Conservation (phyloP, 1,284 basidiomycete genomes). For the Leccinum huronense region DNA sequence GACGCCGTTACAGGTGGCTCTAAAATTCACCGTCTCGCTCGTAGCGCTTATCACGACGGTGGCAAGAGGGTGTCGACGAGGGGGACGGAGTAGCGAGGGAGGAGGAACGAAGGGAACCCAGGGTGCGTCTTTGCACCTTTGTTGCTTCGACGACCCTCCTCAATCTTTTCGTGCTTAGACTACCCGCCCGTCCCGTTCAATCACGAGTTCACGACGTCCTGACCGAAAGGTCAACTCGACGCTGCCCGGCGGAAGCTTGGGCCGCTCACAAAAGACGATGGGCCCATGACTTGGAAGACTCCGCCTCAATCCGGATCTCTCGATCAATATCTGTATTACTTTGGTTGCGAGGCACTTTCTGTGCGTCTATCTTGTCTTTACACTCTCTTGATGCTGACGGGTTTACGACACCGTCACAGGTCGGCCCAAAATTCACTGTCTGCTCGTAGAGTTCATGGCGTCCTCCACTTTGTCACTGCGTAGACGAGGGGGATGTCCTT, state of each 20-base stretch:
- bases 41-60: no score
- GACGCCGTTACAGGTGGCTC: slow-evolving; percentile 24
- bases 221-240: neutral
- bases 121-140: slow-evolving; percentile 38
- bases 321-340: no score
- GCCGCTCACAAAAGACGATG: no score
- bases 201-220: neutral
- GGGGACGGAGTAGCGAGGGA: slow-evolving; percentile 56
- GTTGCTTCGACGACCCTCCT: neutral
- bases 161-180: slow-evolving; percentile 38
- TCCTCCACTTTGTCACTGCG: neutral
- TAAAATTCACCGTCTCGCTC: no score
- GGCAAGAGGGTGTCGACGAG: slow-evolving; percentile 45
- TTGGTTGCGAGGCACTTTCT: no score
- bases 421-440: no score
- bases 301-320: neutral
- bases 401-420: slow-evolving; percentile 28
- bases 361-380: no score
- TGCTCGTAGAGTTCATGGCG: no score
- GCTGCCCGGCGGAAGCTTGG: neutral
- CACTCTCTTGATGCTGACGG: no score
- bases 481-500: slow-evolving; percentile 77
- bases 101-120: slow-evolving; percentile 58
- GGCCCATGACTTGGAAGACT: neutral
- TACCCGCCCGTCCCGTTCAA: slow-evolving; percentile 34